phyloP scores from a whole-genome alignment of 257 asterid genomes.

The Cruciata laevipes region DNA sequence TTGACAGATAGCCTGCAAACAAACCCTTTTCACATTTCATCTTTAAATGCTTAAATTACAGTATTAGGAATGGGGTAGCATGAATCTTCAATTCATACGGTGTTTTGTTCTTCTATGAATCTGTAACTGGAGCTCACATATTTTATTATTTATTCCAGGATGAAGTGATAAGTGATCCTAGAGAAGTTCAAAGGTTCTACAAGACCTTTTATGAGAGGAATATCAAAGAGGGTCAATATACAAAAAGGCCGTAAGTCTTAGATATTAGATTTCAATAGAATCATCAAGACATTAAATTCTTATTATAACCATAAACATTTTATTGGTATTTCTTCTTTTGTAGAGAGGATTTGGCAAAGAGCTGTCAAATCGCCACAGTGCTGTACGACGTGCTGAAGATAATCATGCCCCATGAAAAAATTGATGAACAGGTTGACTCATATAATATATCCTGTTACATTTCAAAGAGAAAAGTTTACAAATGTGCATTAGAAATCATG shows the following conservation, averaged over 20 bases:
- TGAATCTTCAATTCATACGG: neutral
- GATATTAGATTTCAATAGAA: neutral
- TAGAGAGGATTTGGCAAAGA: constrained; percentile 96
- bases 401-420: constrained; percentile 48
- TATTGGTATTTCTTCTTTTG: constrained; percentile 7
- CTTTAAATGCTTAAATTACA: neutral
- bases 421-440: constrained; percentile 58
- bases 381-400: constrained; percentile 72
- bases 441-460: neutral
- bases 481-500: neutral
- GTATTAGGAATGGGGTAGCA: neutral
- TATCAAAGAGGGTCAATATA: constrained; percentile 71
- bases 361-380: constrained; percentile 82
- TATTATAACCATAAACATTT: neutral
- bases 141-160: constrained; percentile 53
- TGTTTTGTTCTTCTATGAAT: neutral
- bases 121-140: constrained; percentile 10
- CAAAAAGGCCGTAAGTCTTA: constrained; percentile 76
- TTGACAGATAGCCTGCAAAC: neutral
- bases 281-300: neutral
- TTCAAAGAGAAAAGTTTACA: neutral
- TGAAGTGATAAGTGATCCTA: constrained; percentile 56
- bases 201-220: constrained; percentile 60
- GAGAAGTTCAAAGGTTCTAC: constrained; percentile 63
- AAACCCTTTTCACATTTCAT: neutral